These are phyloP conservation scores for Symbiodinium pilosum DNA, from an alignment of 73 alveolate species.

Conservation along the genomic window DNA sequence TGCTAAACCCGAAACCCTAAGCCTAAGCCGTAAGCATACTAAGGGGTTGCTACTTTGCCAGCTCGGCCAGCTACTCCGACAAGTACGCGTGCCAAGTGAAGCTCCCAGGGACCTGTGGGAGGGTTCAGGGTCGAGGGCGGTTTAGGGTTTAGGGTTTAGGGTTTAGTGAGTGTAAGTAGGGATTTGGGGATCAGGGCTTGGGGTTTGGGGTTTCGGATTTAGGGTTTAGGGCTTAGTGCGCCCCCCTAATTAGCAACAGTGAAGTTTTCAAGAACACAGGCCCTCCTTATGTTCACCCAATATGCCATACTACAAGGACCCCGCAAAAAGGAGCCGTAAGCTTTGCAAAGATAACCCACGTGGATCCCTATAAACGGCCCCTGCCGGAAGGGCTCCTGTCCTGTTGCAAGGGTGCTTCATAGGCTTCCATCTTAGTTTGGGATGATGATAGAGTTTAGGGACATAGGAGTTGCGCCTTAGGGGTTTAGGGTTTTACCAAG, in stretches of 20 bases:
- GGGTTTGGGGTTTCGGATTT: neutral
- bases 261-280: neutral
- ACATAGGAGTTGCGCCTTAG: too few species aligned
- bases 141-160: constrained; percentile 9
- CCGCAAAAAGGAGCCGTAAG: too few species aligned
- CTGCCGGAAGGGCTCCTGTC: too few species aligned
- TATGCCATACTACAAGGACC: too few species aligned
- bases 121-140: neutral
- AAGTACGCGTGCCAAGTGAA: constrained; percentile 49
- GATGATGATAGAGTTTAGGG: too few species aligned
- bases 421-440: too few species aligned
- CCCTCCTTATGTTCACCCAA: too few species aligned
- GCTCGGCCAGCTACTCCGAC: constrained; percentile 47
- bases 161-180: neutral
- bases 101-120: constrained; percentile 9
- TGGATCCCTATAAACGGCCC: too few species aligned
- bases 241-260: neutral
- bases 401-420: too few species aligned
- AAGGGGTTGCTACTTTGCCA: constrained; percentile 91
- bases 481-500: too few species aligned
- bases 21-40: neutral
- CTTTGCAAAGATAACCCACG: too few species aligned
- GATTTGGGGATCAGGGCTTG: neutral
- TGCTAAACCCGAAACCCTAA: neutral
- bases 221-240: neutral